Evolutionary conservation across 129 eudicot genomes (phyloP), one percentile per base, ranked within the genome.

Genomic region (Smallanthus sonchifolius): DNA sequence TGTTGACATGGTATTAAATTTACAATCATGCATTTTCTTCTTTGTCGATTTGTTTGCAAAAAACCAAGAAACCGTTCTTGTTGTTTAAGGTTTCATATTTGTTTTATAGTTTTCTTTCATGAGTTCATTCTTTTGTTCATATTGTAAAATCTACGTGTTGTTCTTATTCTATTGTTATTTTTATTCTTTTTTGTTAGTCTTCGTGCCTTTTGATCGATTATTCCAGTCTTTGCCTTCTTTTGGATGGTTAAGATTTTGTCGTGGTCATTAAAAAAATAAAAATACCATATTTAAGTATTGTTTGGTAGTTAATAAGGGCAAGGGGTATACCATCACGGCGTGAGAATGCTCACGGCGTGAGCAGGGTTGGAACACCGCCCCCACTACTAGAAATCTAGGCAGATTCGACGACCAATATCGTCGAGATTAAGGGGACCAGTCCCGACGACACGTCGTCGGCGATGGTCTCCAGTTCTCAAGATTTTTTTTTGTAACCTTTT

Each of bases 81-180:
- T 67, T 76, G 74, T 40, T 54, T 76, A 54, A 32, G 74, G 80
- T 76, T 76, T 40, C 67, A 40, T 76, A 40, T 55, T 68, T 16
- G 43, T 66, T 67, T 38, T 75, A 9, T 42, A 7, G 28, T 55
- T 76, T 65, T 39, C 13, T 28, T 24, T 28, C 35, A 40, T 66
- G 67, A 55, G 28, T 66, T 76, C 56, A 76, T 76, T 76, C 80
- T 76, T 76, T 76, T 66, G 74, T 39, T 76, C 56, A 65, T 66
- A 54, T 76, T 38, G 66, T 24, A 38, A 44, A 24, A 51, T 34
- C 65, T 59, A 59, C 6, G 65, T 15, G 45, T 34, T 70, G 65
- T 52, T 70, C 35, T 70, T 70, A 36, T 70, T 51, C 47, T 38
- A 51, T 7, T 19, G 43, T n/a, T 40, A 6, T 52, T 45, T 32